Conservation (phyloP, 305 asterid genomes). For the Andrographis paniculata region DNA sequence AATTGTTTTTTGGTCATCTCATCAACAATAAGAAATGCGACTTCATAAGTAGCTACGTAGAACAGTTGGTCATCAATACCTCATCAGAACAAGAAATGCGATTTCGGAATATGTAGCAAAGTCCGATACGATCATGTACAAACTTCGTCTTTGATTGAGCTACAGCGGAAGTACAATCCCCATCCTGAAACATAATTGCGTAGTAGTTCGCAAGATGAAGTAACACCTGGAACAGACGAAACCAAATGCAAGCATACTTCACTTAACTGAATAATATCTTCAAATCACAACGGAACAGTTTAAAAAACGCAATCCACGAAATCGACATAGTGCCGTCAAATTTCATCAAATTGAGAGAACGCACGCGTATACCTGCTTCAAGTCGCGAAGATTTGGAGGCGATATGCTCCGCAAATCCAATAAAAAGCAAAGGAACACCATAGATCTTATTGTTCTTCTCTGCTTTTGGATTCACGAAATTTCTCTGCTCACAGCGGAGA, state of each 20-base stretch:
- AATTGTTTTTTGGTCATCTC: no score
- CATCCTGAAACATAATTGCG: conserved; percentile 40
- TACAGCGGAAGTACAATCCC: conserved; percentile 16
- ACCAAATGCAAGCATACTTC: no score
- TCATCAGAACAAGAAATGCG: conserved; percentile 51
- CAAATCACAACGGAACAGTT: not conserved
- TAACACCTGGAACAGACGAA: conserved; percentile 35
- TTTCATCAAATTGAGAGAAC: not conserved
- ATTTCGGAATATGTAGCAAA: conserved; percentile 52
- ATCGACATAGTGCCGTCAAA: not conserved
- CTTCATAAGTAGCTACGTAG: not conserved
- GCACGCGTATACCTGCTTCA: conserved; percentile 53
- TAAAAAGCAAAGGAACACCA: conserved; percentile 74
- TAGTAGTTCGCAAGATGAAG: conserved; percentile 85
- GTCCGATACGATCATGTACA: conserved; percentile 67
- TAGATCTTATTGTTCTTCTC: conserved; percentile 22
- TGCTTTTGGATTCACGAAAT: conserved; percentile 4
- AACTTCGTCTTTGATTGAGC: conserved; percentile 32
- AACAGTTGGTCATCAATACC: conserved; percentile 26
- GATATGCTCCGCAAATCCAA: conserved; percentile 72
- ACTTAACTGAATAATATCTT: no score
- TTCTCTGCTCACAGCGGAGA: conserved; percentile 11
- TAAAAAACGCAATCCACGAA: not conserved
- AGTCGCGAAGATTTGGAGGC: conserved; percentile 62
- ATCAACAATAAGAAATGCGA: not conserved